phyloP scores from a whole-genome alignment of 2,329 filamentous ascomycete species.

The Orbilia ellipsospora region DNA sequence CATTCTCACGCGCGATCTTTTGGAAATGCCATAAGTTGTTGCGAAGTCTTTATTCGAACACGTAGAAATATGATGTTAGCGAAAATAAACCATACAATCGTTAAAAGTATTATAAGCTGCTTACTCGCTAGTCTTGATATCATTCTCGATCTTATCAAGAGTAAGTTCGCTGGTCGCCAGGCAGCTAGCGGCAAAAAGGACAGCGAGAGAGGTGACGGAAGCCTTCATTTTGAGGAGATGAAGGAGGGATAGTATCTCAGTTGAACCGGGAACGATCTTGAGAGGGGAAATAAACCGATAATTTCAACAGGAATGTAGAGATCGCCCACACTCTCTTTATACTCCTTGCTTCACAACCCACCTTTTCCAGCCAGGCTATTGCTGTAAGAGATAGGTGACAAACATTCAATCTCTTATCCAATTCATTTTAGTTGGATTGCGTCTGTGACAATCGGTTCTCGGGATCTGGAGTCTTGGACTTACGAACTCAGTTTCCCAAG shows the following conservation, averaged over 20 bases:
- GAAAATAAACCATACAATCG: not conserved
- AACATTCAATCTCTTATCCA: conserved; percentile 22
- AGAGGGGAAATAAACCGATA: conserved; percentile 7
- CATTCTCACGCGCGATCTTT: conserved; percentile 68
- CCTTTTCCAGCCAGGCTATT: no score
- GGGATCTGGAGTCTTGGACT: conserved; percentile 30
- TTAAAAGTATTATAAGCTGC: conserved; percentile 39
- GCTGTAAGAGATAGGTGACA: no score
- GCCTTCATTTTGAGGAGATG: conserved; percentile 29
- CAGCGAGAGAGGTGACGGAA: conserved; percentile 38
- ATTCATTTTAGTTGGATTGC: conserved; percentile 1
- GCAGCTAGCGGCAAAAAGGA: conserved; percentile 38
- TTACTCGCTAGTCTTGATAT: conserved; percentile 63
- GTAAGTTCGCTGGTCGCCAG: conserved; percentile 62
- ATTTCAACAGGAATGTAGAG: conserved; percentile 8
- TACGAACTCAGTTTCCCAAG: conserved; percentile 43
- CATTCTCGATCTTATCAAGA: conserved; percentile 63
- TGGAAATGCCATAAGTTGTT: conserved; percentile 69
- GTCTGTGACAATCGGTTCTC: conserved; percentile 5
- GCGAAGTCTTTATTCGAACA: conserved; percentile 64
- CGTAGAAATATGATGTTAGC: not conserved
- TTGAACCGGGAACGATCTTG: not conserved
- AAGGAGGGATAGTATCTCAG: not conserved
- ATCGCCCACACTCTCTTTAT: conserved; percentile 30
- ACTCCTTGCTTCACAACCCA: conserved; percentile 29